phyloP scores from a whole-genome alignment of 2,329 filamentous ascomycete genomes.

The Colletotrichum phormii region DNA sequence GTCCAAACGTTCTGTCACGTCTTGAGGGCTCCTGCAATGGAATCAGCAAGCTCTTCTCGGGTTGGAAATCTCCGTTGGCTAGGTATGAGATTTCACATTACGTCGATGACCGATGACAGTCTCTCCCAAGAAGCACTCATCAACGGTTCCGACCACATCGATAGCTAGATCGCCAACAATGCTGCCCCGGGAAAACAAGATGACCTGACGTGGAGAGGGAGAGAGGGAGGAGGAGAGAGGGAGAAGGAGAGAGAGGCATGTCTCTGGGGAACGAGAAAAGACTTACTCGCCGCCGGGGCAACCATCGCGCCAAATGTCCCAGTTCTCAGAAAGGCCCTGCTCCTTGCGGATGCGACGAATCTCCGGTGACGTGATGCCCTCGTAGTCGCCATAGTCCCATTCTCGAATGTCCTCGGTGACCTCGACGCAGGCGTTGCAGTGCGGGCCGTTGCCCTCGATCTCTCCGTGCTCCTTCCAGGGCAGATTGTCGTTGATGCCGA shows the following conservation, averaged over 20 bases:
- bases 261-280: neutral
- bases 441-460: slow-evolving; percentile 47
- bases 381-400: slow-evolving; percentile 91
- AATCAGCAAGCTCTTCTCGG: neutral
- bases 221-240: neutral
- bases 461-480: slow-evolving; percentile 74
- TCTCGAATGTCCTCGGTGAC: slow-evolving; percentile 80
- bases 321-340: slow-evolving; percentile 68
- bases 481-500: slow-evolving; percentile 75
- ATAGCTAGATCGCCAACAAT: neutral
- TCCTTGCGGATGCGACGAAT: slow-evolving; percentile 70
- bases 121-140: neutral
- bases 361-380: slow-evolving; percentile 79
- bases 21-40: slow-evolving; percentile 69
- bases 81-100: neutral
- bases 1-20: slow-evolving; percentile 81
- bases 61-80: neutral
- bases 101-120: no score
- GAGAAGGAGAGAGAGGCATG: neutral
- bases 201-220: no score
- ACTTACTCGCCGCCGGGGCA: slow-evolving; percentile 86
- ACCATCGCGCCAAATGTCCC: slow-evolving; percentile 93
- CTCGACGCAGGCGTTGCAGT: slow-evolving; percentile 71
- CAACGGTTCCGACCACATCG: neutral
- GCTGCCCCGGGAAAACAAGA: neutral